These are phyloP conservation scores for Globisporangium parvum DNA, from an alignment of 352 stramenopile species.

Conservation along the genomic window DNA sequence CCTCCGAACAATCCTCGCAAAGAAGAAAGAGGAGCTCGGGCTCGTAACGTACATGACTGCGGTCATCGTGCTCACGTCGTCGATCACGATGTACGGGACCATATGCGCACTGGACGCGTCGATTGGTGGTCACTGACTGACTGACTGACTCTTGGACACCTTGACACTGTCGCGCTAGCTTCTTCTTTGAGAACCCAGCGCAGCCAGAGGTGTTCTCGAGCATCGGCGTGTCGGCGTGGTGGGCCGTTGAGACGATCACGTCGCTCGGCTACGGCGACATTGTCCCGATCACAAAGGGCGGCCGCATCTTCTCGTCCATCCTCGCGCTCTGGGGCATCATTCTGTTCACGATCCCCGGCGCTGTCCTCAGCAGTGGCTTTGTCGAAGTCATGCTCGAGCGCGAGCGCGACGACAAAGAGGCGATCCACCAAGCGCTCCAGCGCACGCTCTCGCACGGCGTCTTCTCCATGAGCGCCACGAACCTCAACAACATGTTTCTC, in stretches of 20 bases:
- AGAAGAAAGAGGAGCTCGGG: conserved; percentile 72
- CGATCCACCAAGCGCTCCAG: conserved; percentile 46
- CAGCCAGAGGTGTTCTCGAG: conserved; percentile 77
- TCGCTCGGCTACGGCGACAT: conserved; percentile 85
- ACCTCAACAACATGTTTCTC: conserved; percentile 30
- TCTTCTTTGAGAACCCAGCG: conserved; percentile 71
- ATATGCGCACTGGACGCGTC: no score
- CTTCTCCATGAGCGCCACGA: conserved; percentile 26
- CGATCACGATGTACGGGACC: conserved; percentile 69
- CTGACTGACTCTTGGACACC: neutral
- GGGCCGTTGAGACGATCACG: conserved; percentile 79
- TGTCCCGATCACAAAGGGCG: conserved; percentile 60
- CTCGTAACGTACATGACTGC: conserved; percentile 78
- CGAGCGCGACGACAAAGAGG: conserved; percentile 53
- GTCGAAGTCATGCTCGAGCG: conserved; percentile 81
- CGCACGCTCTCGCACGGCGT: conserved; percentile 45
- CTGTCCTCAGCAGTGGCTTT: conserved; percentile 74
- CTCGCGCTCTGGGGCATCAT: conserved; percentile 84
- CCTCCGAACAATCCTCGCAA: conserved; percentile 59
- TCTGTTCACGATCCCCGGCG: conserved; percentile 77
- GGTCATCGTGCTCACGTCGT: conserved; percentile 71
- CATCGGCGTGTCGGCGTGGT: conserved; percentile 70
- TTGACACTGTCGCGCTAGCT: conserved; percentile 20
- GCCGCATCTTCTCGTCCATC: conserved; percentile 66
- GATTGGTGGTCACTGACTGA: no score